These are phyloP conservation scores for Iodosphaeria phyllophila DNA, from an alignment of 2,329 filamentous ascomycete genomes.

Conservation along the genomic window DNA sequence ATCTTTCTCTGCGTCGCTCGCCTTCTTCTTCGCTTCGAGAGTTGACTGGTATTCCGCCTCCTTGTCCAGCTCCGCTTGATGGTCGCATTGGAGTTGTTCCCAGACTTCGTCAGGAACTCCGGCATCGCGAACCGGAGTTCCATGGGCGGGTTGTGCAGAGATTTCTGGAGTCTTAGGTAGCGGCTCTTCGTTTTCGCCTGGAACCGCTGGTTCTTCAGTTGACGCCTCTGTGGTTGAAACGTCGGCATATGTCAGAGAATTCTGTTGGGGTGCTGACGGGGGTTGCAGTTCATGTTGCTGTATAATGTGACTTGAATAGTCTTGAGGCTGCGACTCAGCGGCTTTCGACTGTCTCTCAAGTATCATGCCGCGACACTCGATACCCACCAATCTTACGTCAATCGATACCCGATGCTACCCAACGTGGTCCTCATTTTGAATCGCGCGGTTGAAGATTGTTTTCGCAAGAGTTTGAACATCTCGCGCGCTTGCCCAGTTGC, in stretches of 20 bases:
- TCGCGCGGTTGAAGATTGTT: conserved; percentile 23
- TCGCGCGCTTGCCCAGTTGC: conserved; percentile 41
- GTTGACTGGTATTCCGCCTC: conserved; percentile 18
- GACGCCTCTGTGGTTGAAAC: neutral
- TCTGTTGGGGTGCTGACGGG: too few relatives aligned
- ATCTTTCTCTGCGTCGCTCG: conserved; percentile 13
- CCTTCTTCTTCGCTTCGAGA: conserved; percentile 10
- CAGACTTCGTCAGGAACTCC: conserved; percentile 42
- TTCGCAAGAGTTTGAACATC: conserved; percentile 38
- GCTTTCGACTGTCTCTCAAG: too few relatives aligned
- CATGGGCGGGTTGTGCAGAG: too few relatives aligned
- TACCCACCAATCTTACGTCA: conserved; percentile 1
- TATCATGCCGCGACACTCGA: conserved; percentile 1
- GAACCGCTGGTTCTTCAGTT: neutral
- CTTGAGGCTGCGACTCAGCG: too few relatives aligned
- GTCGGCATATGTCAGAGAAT: too few relatives aligned
- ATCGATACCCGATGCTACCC: conserved; percentile 2
- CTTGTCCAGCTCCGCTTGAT: conserved; percentile 15
- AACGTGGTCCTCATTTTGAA: conserved; percentile 8
- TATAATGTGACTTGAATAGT: too few relatives aligned
- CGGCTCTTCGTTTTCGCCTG: conserved; percentile 2
- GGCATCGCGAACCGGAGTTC: conserved; percentile 26
- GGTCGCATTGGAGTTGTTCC: conserved; percentile 37
- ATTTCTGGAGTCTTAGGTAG: too few relatives aligned
- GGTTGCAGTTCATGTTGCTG: too few relatives aligned